These are phyloP conservation scores for Paradendryphiella salina DNA, from an alignment of 2,329 filamentous ascomycete species.

Conservation along the genomic window DNA sequence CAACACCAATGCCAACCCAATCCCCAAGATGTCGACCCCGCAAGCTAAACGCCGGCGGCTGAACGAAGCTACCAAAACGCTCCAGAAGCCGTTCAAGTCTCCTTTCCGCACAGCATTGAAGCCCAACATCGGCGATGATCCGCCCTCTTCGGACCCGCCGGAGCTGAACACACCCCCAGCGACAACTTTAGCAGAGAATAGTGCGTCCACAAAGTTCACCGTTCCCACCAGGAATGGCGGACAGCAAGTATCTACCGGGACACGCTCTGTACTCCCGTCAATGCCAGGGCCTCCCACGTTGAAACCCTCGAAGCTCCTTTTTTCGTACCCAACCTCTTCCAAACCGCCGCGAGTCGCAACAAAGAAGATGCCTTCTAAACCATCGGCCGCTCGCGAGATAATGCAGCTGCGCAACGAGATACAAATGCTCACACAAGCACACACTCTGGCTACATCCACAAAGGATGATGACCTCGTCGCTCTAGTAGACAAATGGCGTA, in stretches of 20 bases:
- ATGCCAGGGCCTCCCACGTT: slow-evolving; percentile 10
- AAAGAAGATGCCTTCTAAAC: slow-evolving; percentile 26
- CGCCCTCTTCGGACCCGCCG: slow-evolving; percentile 32
- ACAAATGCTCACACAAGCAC: slow-evolving; percentile 49
- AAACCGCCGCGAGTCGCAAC: slow-evolving; percentile 15
- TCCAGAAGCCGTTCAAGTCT: slow-evolving; percentile 73
- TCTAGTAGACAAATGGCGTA: slow-evolving; percentile 64
- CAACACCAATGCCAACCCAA: slow-evolving; percentile 18
- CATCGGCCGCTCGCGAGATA: slow-evolving; percentile 38
- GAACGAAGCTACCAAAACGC: slow-evolving; percentile 59
- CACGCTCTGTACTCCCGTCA: not conserved
- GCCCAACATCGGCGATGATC: slow-evolving; percentile 26
- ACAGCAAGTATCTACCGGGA: not conserved
- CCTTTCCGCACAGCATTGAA: slow-evolving; percentile 59
- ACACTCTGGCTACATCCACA: slow-evolving; percentile 38
- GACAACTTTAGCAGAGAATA: not conserved
- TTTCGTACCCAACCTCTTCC: slow-evolving; percentile 14
- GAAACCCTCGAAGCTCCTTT: slow-evolving; percentile 18
- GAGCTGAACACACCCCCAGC: slow-evolving; percentile 13
- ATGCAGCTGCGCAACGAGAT: slow-evolving; percentile 46
- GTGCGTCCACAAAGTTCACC: not conserved
- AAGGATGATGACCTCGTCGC: slow-evolving; percentile 60
- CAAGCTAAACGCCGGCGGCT: slow-evolving; percentile 66
- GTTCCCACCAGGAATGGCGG: not conserved
- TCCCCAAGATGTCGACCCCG: slow-evolving; percentile 52